Conservation (phyloP, 2,329 filamentous ascomycete species). For the Talaromyces marneffei region DNA sequence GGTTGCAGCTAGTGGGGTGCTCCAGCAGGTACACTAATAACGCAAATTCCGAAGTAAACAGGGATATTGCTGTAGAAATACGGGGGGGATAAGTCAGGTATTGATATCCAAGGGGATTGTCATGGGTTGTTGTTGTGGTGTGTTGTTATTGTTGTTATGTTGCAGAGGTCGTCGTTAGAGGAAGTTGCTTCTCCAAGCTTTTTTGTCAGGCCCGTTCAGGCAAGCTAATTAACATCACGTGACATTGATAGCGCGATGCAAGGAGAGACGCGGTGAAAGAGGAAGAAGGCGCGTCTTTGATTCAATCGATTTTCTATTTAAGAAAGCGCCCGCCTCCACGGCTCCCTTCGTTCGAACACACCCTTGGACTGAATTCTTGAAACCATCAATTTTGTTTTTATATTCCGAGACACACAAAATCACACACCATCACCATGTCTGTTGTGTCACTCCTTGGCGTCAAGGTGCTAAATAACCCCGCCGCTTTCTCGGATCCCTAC, state of each 20-base stretch:
- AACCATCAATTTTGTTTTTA: conserved; percentile 1
- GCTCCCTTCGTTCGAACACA: background rate
- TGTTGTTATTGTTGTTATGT: conserved; percentile 1
- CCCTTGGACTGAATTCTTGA: background rate
- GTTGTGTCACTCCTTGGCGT: conserved; percentile 94
- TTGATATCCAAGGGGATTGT: conserved; percentile 8
- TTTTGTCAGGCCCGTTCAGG: background rate
- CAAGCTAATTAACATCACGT: conserved; percentile 3
- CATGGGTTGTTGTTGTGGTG: conserved; percentile 11
- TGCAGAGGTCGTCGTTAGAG: background rate
- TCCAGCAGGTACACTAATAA: background rate
- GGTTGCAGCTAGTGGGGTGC: conserved; percentile 12
- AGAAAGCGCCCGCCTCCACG: background rate
- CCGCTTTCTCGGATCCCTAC: conserved; percentile 86
- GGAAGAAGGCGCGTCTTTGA: background rate
- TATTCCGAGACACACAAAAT: background rate
- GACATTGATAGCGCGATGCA: conserved; percentile 3
- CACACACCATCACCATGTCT: conserved; percentile 63
- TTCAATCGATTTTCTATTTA: conserved; percentile 11
- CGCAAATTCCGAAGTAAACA: conserved; percentile 10
- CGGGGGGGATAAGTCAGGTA: background rate
- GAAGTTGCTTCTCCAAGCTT: conserved; percentile 2
- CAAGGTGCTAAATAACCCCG: conserved; percentile 94
- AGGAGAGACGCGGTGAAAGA: conserved; percentile 8
- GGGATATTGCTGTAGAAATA: conserved; percentile 9